Evolutionary conservation across 2,329 filamentous ascomycete genomes (phyloP).

Genomic region (Fusarium anthophilum): DNA sequence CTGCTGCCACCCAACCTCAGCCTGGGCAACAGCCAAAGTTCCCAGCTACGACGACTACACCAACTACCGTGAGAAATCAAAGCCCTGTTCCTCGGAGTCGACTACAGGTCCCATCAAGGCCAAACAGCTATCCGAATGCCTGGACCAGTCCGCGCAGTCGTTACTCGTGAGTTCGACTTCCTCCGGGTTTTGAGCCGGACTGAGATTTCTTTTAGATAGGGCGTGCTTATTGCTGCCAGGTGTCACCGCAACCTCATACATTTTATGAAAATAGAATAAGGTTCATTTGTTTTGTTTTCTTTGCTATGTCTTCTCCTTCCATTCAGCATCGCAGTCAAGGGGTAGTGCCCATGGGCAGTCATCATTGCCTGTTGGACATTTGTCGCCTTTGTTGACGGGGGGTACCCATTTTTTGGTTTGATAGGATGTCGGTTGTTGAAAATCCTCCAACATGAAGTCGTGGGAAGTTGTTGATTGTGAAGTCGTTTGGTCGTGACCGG

Average conservation of each 20-base stretch:
- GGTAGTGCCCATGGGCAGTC: background rate
- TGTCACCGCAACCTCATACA: background rate
- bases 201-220: background rate
- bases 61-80: rapidly evolving
- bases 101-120: rapidly evolving
- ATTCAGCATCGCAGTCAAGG: background rate
- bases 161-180: background rate
- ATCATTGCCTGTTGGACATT: background rate
- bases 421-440: background rate
- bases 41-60: background rate
- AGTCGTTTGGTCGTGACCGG: background rate
- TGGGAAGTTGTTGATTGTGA: background rate
- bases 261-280: too few species aligned
- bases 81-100: background rate
- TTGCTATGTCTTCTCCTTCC: background rate
- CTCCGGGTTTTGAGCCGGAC: background rate
- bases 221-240: background rate
- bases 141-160: rapidly evolving
- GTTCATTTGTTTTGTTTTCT: background rate
- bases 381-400: background rate
- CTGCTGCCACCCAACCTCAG: too few species aligned
- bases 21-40: background rate
- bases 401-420: background rate
- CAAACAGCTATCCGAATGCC: background rate
- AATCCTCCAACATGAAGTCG: background rate